Conservation (phyloP, 2,329 filamentous ascomycete genomes). For the Aspergillus ustus region DNA sequence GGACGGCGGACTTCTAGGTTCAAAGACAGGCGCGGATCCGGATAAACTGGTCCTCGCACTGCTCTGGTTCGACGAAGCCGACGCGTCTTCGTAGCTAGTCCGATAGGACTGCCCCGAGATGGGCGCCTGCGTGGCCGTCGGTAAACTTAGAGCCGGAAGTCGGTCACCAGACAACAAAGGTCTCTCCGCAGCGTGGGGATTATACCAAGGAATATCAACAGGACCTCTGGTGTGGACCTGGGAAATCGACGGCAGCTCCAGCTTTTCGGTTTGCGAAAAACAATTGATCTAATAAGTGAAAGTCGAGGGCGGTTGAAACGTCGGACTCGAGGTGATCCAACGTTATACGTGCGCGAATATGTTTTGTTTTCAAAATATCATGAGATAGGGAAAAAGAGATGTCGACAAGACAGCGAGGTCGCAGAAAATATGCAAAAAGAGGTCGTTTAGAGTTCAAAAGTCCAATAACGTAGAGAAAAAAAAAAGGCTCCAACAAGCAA, state of each 20-base stretch:
- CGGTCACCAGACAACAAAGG: slow-evolving; percentile 73
- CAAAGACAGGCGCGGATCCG: slow-evolving; percentile 54
- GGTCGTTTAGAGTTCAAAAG: slow-evolving; percentile 8
- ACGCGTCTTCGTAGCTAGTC: slow-evolving; percentile 71
- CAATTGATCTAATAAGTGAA: slow-evolving; percentile 31
- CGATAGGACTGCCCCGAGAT: slow-evolving; percentile 76
- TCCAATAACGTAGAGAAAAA: slow-evolving; percentile 6
- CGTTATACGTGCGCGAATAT: slow-evolving; percentile 18
- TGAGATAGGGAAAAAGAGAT: slow-evolving; percentile 22
- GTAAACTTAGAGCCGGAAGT: slow-evolving; percentile 71
- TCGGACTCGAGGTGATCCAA: slow-evolving; percentile 31
- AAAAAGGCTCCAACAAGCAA: slow-evolving; percentile 25
- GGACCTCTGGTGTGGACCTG: slow-evolving; percentile 80
- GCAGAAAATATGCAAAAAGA: slow-evolving; percentile 18
- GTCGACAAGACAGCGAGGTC: slow-evolving; percentile 3
- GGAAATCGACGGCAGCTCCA: slow-evolving; percentile 89
- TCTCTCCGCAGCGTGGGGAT: slow-evolving; percentile 67
- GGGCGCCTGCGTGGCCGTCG: slow-evolving; percentile 65
- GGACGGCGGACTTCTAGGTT: slow-evolving; percentile 76
- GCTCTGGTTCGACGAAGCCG: slow-evolving; percentile 53
- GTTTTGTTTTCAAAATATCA: slow-evolving; percentile 20
- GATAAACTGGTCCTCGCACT: slow-evolving; percentile 62
- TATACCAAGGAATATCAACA: slow-evolving; percentile 72
- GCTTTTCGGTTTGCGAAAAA: slow-evolving; percentile 73
- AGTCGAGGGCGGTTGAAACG: slow-evolving; percentile 20